Evolutionary conservation across 371 early-diverging fungal genomes (phyloP).

Genomic region (Mortierella sp.): DNA sequence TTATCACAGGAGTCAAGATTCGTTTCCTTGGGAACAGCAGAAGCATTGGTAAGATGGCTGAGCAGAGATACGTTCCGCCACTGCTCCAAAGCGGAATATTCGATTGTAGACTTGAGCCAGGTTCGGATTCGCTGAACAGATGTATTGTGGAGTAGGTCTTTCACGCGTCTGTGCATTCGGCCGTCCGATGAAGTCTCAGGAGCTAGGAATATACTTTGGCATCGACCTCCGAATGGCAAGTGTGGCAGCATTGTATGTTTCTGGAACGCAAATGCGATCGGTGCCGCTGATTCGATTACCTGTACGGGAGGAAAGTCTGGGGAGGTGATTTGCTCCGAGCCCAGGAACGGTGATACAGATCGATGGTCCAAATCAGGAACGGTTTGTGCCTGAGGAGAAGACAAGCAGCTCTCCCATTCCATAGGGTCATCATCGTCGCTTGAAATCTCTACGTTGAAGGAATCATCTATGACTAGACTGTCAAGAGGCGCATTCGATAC

Average conservation of each 20-base stretch:
- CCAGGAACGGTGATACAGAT: not conserved
- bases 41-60: conserved; percentile 2
- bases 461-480: not conserved
- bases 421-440: conserved; percentile 1
- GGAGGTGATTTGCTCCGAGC: not conserved
- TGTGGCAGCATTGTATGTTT: conserved; percentile 25
- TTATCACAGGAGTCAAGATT: not conserved
- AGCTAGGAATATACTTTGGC: conserved; percentile 35
- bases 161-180: conserved; percentile 21
- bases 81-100: conserved; percentile 34
- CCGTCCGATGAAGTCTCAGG: not conserved
- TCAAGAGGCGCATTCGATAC: conserved; percentile 3
- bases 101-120: conserved; percentile 36
- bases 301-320: not conserved
- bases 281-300: not conserved
- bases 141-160: conserved; percentile 33
- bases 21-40: not conserved
- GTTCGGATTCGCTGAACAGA: conserved; percentile 30
- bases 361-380: conserved; percentile 1
- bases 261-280: conserved; percentile 18
- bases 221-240: conserved; percentile 25
- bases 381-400: conserved; percentile 11
- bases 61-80: conserved; percentile 26
- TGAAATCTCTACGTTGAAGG: not conserved
- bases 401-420: conserved; percentile 38